Evolutionary conservation across 2,329 filamentous ascomycete species (phyloP), one percentile per base, ranked within the genome.

Genomic region (Aureobasidium sp.): DNA sequence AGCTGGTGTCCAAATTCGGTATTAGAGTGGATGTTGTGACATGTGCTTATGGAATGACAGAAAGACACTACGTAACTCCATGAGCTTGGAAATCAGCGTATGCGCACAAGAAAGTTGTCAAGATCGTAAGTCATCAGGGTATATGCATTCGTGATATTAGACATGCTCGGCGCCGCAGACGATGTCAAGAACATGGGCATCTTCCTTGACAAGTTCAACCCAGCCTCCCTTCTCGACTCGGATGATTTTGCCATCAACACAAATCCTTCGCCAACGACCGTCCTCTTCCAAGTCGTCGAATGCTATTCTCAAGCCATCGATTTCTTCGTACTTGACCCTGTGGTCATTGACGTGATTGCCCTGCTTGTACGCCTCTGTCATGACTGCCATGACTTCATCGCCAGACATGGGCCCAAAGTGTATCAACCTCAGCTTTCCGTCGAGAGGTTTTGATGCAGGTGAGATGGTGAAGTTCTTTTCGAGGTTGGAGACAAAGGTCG

Each of bases 181-280:
- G 70, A 71, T 58, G 62, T 80, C 75, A 23, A 80, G 60, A 2
- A 78, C 74, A 6, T 68, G 68, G 36, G 69, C 67, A 9, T 73
- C 70, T 27, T 82, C 79, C 69, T 76, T 82, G 65, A 73, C 74
- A 0, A 96, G 81, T 63, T 84, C 82, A 73, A 96, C 83, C 80
- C 84, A 87, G 0, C 91, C 91, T 1, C 82, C 85, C 57, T 79
- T 73, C 23, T 88, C 87, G 0, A 96, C 77, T 63, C 84, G 82
- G 3, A 97, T 84, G 68, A 96, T 95, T 59, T 88, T 91, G 3
- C 93, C 93, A 73, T 97, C 93, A n/a, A 97, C 80, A 72, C 93
- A 97, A 15, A 96, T 83, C 70, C 92, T 85, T 64, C 93, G 81
- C 91, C 91, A 97, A 58, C 85, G 79, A 0, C 78, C 78, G n/a